Conservation (phyloP, 768 basidiomycete genomes). For the Leccinum fibrillosum region DNA sequence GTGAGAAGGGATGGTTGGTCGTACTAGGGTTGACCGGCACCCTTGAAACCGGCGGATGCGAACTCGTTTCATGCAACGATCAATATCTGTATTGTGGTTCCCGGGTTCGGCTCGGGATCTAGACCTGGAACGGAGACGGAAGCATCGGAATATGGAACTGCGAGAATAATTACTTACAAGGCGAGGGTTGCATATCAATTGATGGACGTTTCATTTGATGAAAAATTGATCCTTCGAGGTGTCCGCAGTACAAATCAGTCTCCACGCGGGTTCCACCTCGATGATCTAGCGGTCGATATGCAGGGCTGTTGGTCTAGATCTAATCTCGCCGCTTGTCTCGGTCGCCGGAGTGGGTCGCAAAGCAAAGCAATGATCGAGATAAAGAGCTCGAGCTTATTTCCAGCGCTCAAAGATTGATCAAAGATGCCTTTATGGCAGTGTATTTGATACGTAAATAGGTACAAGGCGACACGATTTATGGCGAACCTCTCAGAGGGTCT, state of each 20-base stretch:
- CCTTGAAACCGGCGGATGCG: not conserved
- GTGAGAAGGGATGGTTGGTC: not conserved
- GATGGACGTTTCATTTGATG: not conserved
- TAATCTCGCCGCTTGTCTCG: not conserved
- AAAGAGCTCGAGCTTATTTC: not conserved
- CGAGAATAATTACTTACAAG: slow-evolving; percentile 26
- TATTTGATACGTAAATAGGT: not conserved
- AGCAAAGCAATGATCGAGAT: not conserved
- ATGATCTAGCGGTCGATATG: not conserved
- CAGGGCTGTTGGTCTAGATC: not conserved
- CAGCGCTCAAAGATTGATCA: not conserved
- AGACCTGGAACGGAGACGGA: not conserved
- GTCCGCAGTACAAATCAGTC: not conserved
- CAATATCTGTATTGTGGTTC: not conserved
- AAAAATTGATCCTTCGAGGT: not conserved
- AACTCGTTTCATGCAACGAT: slow-evolving; percentile 29
- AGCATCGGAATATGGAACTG: slow-evolving; percentile 1
- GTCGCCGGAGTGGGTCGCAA: not conserved
- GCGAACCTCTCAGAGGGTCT: not conserved
- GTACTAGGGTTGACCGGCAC: not conserved
- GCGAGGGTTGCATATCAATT: slow-evolving; percentile 21
- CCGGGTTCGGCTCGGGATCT: not conserved
- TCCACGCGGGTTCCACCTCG: not conserved
- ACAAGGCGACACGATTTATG: not conserved
- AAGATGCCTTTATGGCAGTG: not conserved